Base-by-base conservation (phyloP, 2,329 filamentous ascomycete genomes). In the Hawksworthiomyces lignivorus region DNA sequence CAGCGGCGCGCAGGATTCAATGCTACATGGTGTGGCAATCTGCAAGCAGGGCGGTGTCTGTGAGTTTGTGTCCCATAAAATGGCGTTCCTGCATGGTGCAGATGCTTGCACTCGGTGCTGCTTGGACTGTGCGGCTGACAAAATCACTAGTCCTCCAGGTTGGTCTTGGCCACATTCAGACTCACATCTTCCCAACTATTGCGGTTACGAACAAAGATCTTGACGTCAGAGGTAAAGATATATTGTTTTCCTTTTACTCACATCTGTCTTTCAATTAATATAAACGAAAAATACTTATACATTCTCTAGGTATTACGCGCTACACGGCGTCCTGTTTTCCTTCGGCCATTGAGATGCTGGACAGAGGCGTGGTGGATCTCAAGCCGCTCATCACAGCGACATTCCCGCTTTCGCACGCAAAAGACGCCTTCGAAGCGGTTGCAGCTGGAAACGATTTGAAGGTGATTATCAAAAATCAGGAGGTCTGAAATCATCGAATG, bases 241-340 rank as follows among this genome's bases (percentile, higher is more conserved):
- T n/a, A n/a, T n/a, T n/a, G n/a, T n/a, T n/a, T n/a, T n/a, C n/a
- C n/a, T n/a, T n/a, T n/a, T n/a, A n/a, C n/a, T n/a, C 15, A 87
- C 18, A 22, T 33, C 15, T 15, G 10, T 8, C 14, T 15, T 5
- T 6, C 21, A 17, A 18, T 6, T 4, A 21, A 29, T 4, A 15
- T 27, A 14, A n/a, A n/a, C n/a, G n/a, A n/a, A n/a, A n/a, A n/a
- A n/a, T n/a, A n/a, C n/a, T n/a, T n/a, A n/a, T n/a, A n/a, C n/a
- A n/a, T n/a, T n/a, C n/a, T n/a, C 22, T 24, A 35, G 31, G 32
- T 28, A 39, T 48, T 48, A 96, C 96, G 71, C 77, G 90, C 29
- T 97, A 97, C 62, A 82, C 82, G 3, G 77, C 79, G 42, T 89
- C 88, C 14, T 89, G 96, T 62, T 97, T 95, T 63, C 76, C 82